Evolutionary conservation across 768 basidiomycete genomes (phyloP), one percentile per base, ranked within the genome.

Genomic region (Nidularia pulvinata): DNA sequence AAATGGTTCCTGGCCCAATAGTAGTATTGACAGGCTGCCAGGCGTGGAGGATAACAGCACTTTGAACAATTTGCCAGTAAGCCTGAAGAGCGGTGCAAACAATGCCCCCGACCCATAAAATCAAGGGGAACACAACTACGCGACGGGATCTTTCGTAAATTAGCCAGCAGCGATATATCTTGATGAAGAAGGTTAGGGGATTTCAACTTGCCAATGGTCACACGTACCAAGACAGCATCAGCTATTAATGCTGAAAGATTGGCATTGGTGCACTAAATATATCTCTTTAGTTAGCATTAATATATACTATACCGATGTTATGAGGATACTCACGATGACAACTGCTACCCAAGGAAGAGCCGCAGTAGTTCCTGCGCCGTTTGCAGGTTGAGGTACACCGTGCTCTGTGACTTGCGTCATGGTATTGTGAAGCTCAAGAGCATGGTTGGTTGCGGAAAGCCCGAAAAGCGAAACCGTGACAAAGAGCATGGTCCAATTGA

Each of bases 141-240:
- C 35, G 44, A 35, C 48, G 19, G 9, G 7, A 35, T 36, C 35
- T 48, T 33, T 50, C 47, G 30, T 30, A 51, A 11, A 54, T 47
- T 14, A 43, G n/a, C 53, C 45, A 51, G 32, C 56, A 51, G n/a
- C 56, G 53, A 30, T 50, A 51, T 47, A 55, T 54, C 56, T 57
- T 4, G 14, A n/a, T 14, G 14, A 19, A 2, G 7, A 33, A 19
- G 25, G 30, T 37, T 33, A 49, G 14, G 7, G 49, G 19, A 5
- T 14, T 3, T 22, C 39, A 42, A 16, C 16, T 11, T 11, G 39
- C 13, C 16, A 42, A 42, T 16, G 2, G 16, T 42, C 11, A 42
- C 39, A 49, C 51, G 32, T 49, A 53, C 55, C 2, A 50, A 34
- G 25, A 44, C 48, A 10, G 13, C 25, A 19, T 52, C 52, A 4